A percentile compares a stretch with the other conserved stretches of the same genome.
phyloP scores from a whole-genome alignment of 2,329 filamentous ascomycete species.

The Verticillium alfalfae region DNA sequence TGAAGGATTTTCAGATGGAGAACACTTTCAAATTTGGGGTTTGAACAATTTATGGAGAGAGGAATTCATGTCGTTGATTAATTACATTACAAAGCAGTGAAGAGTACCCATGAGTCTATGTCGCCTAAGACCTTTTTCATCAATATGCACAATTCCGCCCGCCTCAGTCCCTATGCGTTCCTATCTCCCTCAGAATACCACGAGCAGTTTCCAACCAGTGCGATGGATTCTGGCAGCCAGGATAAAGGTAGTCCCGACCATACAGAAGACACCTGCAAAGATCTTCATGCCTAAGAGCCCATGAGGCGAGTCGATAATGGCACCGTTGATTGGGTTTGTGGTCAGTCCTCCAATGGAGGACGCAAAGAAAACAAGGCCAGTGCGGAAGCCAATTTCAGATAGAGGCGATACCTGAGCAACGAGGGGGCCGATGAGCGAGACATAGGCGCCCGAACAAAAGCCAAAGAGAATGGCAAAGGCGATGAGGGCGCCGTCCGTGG shows the following conservation, averaged over 20 bases:
- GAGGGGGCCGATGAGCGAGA: conserved; percentile 39
- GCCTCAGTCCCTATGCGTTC: not conserved
- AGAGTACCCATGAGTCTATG: too few relatives aligned
- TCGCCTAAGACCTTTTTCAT: too few relatives aligned
- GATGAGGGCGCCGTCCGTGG: conserved; percentile 26
- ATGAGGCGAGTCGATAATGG: conserved; percentile 36
- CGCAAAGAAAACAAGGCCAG: conserved; percentile 25
- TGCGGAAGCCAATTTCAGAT: conserved; percentile 37
- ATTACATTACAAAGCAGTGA: not conserved
- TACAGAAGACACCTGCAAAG: conserved; percentile 25
- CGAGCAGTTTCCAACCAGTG: conserved; percentile 17
- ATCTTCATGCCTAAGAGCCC: conserved; percentile 29
- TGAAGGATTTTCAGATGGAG: conserved; percentile 22
- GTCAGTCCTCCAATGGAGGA: conserved; percentile 42
- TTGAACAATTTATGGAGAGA: not conserved
- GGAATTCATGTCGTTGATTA: not conserved
- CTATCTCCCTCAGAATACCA: conserved; percentile 15
- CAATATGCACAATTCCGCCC: not conserved
- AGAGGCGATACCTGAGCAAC: conserved; percentile 36
- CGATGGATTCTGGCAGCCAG: conserved; percentile 16
- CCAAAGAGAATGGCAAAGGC: conserved; percentile 39
- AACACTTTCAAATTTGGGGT: not conserved
- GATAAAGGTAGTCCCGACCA: conserved; percentile 20
- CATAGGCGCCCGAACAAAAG: conserved; percentile 35
- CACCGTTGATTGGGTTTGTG: conserved; percentile 37